Percentiles rank a stretch among this genome's conserved stretches.
phyloP scores from a whole-genome alignment of 2,329 filamentous ascomycete species.

The Chrysoporthe cubensis region DNA sequence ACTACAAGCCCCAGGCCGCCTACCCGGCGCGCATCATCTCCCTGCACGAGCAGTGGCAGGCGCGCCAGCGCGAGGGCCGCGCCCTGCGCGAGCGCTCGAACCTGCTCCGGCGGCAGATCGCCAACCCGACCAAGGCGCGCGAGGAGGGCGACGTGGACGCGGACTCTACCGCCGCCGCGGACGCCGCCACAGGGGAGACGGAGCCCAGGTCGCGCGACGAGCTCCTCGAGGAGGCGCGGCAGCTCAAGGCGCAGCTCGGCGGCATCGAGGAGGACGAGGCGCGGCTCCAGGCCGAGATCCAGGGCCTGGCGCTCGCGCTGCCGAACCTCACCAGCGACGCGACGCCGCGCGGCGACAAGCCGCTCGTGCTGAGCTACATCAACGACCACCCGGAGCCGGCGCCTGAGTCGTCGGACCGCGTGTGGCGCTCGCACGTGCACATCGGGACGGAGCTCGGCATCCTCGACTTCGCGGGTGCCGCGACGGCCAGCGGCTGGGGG shows the following conservation, averaged over 20 bases:
- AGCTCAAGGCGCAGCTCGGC: conserved; percentile 65
- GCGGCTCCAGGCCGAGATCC: conserved; percentile 67
- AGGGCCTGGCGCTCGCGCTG: conserved; percentile 73
- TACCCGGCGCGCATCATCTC: conserved; percentile 60
- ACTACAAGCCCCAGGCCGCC: conserved; percentile 66
- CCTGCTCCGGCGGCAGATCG: conserved; percentile 60
- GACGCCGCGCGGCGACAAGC: conserved; percentile 72
- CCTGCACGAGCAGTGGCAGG: conserved; percentile 61
- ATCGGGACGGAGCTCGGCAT: conserved; percentile 86
- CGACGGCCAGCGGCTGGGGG: conserved; percentile 88
- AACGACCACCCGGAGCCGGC: conserved; percentile 65
- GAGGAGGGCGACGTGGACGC: conserved; percentile 42
- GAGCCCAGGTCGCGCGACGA: conserved; percentile 49
- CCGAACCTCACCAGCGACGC: conserved; percentile 82
- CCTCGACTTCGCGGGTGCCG: conserved; percentile 85
- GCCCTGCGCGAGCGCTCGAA: conserved; percentile 70
- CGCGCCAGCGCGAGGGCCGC: conserved; percentile 63
- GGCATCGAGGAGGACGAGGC: conserved; percentile 65
- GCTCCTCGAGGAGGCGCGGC: conserved; percentile 66
- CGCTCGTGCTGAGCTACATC: conserved; percentile 74
- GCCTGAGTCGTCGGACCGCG: conserved; percentile 42
- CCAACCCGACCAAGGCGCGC: conserved; percentile 53
- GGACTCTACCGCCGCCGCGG: neutral
- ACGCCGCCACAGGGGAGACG: conserved; percentile 31
- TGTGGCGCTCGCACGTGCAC: conserved; percentile 78